phyloP scores from a whole-genome alignment of 768 basidiomycete species.

The Suillus alpinus region DNA sequence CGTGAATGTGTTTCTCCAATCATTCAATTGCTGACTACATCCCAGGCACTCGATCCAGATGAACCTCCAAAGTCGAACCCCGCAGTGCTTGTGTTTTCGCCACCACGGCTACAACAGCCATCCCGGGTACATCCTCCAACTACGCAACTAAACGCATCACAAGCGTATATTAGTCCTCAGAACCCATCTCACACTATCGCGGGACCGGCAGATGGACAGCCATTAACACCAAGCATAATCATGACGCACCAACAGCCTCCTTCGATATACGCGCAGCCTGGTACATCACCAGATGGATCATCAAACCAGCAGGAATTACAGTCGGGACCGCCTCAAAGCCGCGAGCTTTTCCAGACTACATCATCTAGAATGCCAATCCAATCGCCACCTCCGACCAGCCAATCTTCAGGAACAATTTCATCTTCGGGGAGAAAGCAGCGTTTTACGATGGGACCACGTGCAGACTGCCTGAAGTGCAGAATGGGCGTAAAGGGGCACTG shows the following conservation, averaged over 20 bases:
- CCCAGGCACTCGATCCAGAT: slow-evolving; percentile 3
- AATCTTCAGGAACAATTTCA: neutral
- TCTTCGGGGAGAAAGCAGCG: slow-evolving; percentile 38
- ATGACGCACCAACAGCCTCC: slow-evolving; percentile 15
- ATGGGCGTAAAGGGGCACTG: slow-evolving; percentile 69
- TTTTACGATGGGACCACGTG: slow-evolving; percentile 69
- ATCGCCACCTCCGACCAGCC: neutral
- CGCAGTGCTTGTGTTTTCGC: slow-evolving; percentile 1
- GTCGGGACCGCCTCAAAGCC: neutral
- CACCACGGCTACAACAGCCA: slow-evolving; percentile 4
- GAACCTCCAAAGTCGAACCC: neutral
- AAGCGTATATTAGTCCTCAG: slow-evolving; percentile 1
- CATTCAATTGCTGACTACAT: neutral
- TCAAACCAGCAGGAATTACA: slow-evolving; percentile 12
- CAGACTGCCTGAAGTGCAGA: slow-evolving; percentile 66
- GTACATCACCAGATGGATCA: slow-evolving; percentile 22
- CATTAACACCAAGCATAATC: neutral
- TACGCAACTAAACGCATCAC: slow-evolving; percentile 24
- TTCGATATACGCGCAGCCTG: slow-evolving; percentile 27
- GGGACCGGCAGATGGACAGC: neutral
- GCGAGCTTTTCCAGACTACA: neutral
- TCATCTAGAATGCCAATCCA: neutral
- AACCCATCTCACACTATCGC: neutral
- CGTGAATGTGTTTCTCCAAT: neutral
- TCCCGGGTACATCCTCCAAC: slow-evolving; percentile 16